Evolutionary conservation across 2,329 filamentous ascomycete genomes (phyloP).

Genomic region (Exophiala aquamarina): DNA sequence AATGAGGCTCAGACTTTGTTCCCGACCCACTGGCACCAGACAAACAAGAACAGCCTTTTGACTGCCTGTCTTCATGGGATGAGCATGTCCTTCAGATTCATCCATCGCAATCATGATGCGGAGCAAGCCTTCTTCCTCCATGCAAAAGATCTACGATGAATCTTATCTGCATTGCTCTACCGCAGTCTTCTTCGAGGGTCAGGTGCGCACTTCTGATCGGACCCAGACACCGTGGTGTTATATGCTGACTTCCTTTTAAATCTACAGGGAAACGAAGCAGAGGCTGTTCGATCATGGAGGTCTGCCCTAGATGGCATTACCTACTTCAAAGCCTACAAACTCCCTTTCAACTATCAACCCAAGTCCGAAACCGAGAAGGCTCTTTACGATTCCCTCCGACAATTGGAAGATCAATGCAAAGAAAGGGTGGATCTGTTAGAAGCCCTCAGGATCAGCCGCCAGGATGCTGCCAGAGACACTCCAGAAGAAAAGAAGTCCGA

Average conservation of each 20-base stretch:
- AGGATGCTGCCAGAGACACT: conserved; percentile 34
- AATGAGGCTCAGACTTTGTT: conserved; percentile 1
- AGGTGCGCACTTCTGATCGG: conserved; percentile 54
- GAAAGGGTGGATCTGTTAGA: conserved; percentile 88
- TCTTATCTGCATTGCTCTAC: conserved; percentile 93
- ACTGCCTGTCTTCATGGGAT: not conserved
- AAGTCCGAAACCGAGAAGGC: conserved; percentile 81
- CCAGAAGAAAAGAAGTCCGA: conserved; percentile 23
- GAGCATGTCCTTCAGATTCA: conserved; percentile 14
- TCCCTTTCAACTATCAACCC: conserved; percentile 67
- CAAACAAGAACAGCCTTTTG: too few relatives aligned
- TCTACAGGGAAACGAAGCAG: conserved; percentile 78
- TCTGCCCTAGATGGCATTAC: conserved; percentile 85
- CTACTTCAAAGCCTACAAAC: conserved; percentile 76
- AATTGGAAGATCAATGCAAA: conserved; percentile 88
- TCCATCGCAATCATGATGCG: conserved; percentile 45
- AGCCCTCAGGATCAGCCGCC: conserved; percentile 67
- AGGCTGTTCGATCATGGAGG: conserved; percentile 89
- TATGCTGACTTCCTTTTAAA: not conserved
- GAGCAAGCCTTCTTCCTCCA: conserved; percentile 64
- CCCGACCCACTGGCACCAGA: too few relatives aligned
- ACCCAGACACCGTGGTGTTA: too few relatives aligned
- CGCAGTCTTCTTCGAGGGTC: conserved; percentile 91
- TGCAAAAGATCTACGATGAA: conserved; percentile 98
- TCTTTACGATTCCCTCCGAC: conserved; percentile 74